Percentiles rank a stretch among this genome's conserved stretches.
Conservation (phyloP, 345 rosid species). For the Luvunga scandens region DNA sequence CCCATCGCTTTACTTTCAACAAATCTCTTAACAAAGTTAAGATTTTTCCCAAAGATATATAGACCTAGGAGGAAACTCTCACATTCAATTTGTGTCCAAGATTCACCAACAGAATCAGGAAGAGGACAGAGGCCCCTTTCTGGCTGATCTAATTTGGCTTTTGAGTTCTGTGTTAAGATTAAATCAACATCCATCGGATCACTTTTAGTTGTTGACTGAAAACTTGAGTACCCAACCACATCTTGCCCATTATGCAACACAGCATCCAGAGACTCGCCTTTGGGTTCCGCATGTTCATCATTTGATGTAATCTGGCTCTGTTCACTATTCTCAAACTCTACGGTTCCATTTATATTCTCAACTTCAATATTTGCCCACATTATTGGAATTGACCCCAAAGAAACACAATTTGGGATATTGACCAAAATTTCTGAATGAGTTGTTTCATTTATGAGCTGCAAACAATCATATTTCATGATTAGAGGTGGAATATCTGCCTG, state of each 20-base stretch:
- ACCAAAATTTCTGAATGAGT: constrained; percentile 14
- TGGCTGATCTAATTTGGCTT: constrained; percentile 27
- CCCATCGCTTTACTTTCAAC: constrained; percentile 58
- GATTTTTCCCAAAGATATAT: constrained; percentile 69
- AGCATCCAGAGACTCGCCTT: constrained; percentile 13
- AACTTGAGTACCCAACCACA: background rate
- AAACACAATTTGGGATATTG: constrained; percentile 13
- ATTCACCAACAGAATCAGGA: constrained; percentile 48
- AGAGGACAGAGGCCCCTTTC: constrained; percentile 36
- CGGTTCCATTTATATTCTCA: constrained; percentile 36
- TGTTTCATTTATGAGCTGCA: constrained; percentile 23
- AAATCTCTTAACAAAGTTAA: constrained; percentile 50
- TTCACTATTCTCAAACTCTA: constrained; percentile 27
- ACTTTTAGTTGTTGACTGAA: constrained; percentile 8
- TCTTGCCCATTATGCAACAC: constrained; percentile 2
- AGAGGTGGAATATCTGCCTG: constrained; percentile 53
- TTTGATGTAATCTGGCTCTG: constrained; percentile 18
- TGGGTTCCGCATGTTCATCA: constrained; percentile 11
- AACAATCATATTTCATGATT: constrained; percentile 23
- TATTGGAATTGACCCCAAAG: constrained; percentile 40
- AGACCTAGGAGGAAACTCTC: constrained; percentile 65
- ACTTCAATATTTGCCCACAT: constrained; percentile 44
- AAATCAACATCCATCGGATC: constrained; percentile 32
- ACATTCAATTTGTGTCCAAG: constrained; percentile 47
- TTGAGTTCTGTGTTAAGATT: constrained; percentile 29